Evolutionary conservation across 805 yeast species (phyloP).

Genomic region (Candida dendrica): DNA sequence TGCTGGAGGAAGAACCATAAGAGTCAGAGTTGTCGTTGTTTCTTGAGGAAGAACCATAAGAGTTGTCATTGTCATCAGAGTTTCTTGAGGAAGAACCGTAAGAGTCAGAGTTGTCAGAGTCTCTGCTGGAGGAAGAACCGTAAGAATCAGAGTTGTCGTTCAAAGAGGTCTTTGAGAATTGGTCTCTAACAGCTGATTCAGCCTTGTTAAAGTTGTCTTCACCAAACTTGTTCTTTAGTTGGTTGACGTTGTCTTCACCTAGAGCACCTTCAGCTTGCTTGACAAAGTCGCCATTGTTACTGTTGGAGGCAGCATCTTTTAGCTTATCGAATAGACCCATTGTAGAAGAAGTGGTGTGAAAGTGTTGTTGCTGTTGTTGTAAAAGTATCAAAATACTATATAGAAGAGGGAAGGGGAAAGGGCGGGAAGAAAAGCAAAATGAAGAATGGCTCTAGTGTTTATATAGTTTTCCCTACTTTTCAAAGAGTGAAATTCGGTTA

Average conservation of each 20-base stretch:
- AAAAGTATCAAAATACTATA: too few relatives aligned
- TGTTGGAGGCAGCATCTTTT: conserved; percentile 25
- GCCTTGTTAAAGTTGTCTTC: conserved; percentile 20
- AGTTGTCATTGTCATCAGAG: background rate
- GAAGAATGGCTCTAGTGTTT: too few relatives aligned
- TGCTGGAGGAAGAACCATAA: too few relatives aligned
- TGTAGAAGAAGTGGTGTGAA: conserved; percentile 3
- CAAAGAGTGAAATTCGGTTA: too few relatives aligned
- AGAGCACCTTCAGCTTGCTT: conserved; percentile 14
- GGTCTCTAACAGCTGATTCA: conserved; percentile 19
- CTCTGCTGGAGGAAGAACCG: conserved; percentile 6
- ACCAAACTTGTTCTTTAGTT: conserved; percentile 18
- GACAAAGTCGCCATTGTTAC: conserved; percentile 11
- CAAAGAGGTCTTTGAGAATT: conserved; percentile 20
- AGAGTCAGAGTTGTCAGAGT: background rate
- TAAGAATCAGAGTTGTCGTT: conserved; percentile 21
- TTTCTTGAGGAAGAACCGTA: background rate
- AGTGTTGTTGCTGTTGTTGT: too few relatives aligned
- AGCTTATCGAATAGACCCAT: conserved; percentile 40
- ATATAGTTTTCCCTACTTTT: too few relatives aligned
- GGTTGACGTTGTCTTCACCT: conserved; percentile 19
- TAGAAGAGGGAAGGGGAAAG: too few relatives aligned
- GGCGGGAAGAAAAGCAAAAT: too few relatives aligned
- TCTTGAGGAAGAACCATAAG: too few relatives aligned
- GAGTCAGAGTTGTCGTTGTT: too few relatives aligned